Evolutionary conservation across 306 rosid genomes (phyloP).

Genomic region (Cucumis hystrix): DNA sequence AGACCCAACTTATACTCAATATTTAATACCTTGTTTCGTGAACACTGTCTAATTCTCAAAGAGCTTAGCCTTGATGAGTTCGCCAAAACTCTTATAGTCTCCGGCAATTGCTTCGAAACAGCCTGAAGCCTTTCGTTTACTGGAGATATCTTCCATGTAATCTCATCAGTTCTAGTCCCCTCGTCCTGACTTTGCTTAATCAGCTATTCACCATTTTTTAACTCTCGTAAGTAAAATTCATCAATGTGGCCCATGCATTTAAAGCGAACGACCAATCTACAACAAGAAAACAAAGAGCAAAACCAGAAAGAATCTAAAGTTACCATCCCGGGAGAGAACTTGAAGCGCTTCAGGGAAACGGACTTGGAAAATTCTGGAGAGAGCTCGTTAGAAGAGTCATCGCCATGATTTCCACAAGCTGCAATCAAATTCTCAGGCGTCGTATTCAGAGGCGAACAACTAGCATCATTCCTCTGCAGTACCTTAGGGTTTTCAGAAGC

Average conservation of each 20-base stretch:
- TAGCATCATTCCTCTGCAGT: not conserved
- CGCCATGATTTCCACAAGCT: slow-evolving; percentile 4
- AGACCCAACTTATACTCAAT: not conserved
- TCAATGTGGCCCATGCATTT: not conserved
- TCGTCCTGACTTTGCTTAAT: slow-evolving; percentile 93
- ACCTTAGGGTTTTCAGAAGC: slow-evolving; percentile 1
- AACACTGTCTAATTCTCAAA: slow-evolving; percentile 31
- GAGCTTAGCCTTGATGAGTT: slow-evolving; percentile 56
- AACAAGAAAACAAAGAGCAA: not conserved
- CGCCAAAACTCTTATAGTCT: slow-evolving; percentile 54
- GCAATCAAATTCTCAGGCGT: slow-evolving; percentile 20
- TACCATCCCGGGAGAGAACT: slow-evolving; percentile 98
- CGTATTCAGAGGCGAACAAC: slow-evolving; percentile 13
- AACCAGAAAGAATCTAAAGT: not conserved
- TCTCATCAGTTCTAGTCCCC: slow-evolving; percentile 39
- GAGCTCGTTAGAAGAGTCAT: slow-evolving; percentile 15
- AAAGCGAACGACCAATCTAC: not conserved
- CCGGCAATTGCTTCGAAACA: slow-evolving; percentile 60
- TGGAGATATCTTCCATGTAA: slow-evolving; percentile 93
- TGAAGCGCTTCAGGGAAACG: slow-evolving; percentile 45
- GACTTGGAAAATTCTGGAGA: slow-evolving; percentile 60
- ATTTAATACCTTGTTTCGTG: slow-evolving; percentile 40
- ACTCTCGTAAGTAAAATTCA: not conserved
- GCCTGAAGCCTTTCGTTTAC: slow-evolving; percentile 74
- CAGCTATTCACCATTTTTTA: slow-evolving; percentile 29